Conservation (phyloP, 2,329 filamentous ascomycete genomes). For the Trichoderma sp. region DNA sequence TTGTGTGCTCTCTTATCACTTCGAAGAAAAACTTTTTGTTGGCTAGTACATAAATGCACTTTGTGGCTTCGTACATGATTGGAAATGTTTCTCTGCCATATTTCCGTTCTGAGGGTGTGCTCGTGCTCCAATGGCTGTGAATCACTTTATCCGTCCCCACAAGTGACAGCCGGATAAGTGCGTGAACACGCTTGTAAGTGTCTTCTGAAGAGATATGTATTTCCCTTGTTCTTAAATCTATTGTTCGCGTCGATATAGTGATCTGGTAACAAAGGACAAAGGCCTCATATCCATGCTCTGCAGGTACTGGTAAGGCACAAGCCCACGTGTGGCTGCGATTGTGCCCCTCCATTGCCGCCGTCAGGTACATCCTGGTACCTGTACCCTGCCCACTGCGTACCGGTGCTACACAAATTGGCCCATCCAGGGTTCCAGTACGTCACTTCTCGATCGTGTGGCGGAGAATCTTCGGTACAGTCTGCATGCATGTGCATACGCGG, state of each 20-base stretch:
- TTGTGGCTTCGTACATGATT: not conserved
- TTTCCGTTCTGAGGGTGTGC: not conserved
- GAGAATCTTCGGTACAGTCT: slow-evolving; percentile 16
- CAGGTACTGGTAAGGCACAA: not conserved
- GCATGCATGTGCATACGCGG: slow-evolving; percentile 19
- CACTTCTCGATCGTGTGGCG: slow-evolving; percentile 2
- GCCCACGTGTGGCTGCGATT: not conserved
- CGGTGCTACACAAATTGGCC: not conserved
- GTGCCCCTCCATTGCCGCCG: not conserved
- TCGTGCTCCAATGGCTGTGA: not conserved
- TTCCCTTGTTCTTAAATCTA: not conserved
- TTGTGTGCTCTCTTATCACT: not conserved
- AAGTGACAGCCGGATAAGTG: not conserved
- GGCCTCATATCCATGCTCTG: not conserved
- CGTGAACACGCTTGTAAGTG: not conserved
- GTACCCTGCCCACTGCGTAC: not conserved
- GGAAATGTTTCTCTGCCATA: not conserved
- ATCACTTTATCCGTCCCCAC: not conserved
- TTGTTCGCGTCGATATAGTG: not conserved
- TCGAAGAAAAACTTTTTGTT: not conserved
- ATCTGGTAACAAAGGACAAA: not conserved
- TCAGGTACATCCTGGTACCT: not conserved
- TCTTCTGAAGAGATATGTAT: not conserved
- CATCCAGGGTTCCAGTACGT: slow-evolving; percentile 6
- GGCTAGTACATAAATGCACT: not conserved